Conservation (phyloP, 257 asterid genomes). For the Cynanchum wilfordii region DNA sequence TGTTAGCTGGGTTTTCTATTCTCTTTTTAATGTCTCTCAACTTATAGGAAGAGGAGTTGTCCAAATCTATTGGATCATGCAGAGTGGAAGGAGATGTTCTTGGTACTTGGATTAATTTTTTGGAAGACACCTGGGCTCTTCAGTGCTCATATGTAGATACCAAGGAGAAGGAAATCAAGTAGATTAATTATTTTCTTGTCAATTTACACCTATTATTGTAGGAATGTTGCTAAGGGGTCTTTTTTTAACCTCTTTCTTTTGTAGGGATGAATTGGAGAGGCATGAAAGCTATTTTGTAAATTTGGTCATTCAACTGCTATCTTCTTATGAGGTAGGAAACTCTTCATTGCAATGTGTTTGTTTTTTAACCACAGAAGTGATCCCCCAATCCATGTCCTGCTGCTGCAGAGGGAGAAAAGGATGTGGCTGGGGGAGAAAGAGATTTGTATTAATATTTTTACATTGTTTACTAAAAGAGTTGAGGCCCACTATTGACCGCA, state of each 20-base stretch:
- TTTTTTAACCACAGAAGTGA: not conserved
- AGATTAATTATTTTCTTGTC: constrained; percentile 20
- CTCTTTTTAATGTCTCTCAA: constrained; percentile 15
- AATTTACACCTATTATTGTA: not conserved
- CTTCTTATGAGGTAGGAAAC: constrained; percentile 70
- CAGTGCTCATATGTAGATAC: constrained; percentile 66
- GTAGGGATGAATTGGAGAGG: constrained; percentile 74
- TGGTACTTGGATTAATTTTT: constrained; percentile 76
- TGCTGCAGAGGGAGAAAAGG: too few species aligned
- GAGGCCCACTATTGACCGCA: constrained; percentile 70
- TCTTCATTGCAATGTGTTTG: not conserved
- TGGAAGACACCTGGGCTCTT: constrained; percentile 95
- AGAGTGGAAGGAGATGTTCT: constrained; percentile 66
- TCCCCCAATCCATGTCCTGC: too few species aligned
- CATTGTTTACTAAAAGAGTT: constrained; percentile 58
- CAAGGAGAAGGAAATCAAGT: constrained; percentile 66
- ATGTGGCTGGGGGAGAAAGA: not conserved
- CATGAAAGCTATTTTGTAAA: constrained; percentile 79
- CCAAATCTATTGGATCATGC: constrained; percentile 62
- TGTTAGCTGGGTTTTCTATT: not conserved
- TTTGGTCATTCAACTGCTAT: constrained; percentile 62
- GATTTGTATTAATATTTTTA: not conserved
- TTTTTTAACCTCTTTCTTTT: constrained; percentile 5
- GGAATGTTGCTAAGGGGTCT: constrained; percentile 20
- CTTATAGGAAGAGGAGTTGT: constrained; percentile 76